Evolutionary conservation across 1,139 yeast species (phyloP).

Genomic region (Sugiyamaella castrensis): DNA sequence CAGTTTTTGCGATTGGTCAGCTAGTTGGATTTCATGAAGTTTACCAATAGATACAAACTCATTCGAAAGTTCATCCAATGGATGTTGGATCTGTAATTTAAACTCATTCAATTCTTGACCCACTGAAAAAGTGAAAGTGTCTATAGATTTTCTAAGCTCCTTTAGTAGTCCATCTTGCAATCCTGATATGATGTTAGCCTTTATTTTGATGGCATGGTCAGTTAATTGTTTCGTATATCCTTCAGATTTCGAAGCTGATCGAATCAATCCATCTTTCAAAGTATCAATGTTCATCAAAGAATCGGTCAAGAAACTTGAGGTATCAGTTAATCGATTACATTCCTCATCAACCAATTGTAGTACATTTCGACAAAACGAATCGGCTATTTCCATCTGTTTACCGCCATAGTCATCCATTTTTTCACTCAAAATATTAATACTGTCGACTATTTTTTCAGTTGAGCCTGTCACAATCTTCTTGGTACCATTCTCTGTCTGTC

Average conservation of each 20-base stretch:
- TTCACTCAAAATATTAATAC: conserved; percentile 4
- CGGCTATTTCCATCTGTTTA: conserved; percentile 16
- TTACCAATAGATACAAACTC: background rate
- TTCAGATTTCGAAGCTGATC: conserved; percentile 11
- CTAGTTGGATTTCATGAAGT: conserved; percentile 6
- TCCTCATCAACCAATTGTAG: conserved; percentile 13
- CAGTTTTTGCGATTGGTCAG: conserved; percentile 4
- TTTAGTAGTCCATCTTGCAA: conserved; percentile 7
- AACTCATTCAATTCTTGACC: conserved; percentile 8
- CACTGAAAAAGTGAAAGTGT: conserved; percentile 3
- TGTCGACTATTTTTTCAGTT: conserved; percentile 13
- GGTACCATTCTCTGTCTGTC: conserved; percentile 22
- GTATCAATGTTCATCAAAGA: conserved; percentile 16
- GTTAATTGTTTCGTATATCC: conserved; percentile 3
- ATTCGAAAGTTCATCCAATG: conserved; percentile 3
- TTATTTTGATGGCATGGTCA: conserved; percentile 1
- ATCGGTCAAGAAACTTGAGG: conserved; percentile 17
- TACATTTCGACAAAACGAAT: conserved; percentile 1
- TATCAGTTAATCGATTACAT: conserved; percentile 15
- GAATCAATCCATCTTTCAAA: conserved; percentile 11
- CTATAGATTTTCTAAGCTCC: conserved; percentile 5
- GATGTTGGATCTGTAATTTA: conserved; percentile 1
- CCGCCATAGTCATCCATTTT: conserved; percentile 12
- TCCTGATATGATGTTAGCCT: conserved; percentile 6
- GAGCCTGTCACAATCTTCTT: conserved; percentile 19